Percentiles rank a stretch among this genome's conserved stretches.
Conservation (phyloP, 805 yeast species). For the Yamadazyma sp. region DNA sequence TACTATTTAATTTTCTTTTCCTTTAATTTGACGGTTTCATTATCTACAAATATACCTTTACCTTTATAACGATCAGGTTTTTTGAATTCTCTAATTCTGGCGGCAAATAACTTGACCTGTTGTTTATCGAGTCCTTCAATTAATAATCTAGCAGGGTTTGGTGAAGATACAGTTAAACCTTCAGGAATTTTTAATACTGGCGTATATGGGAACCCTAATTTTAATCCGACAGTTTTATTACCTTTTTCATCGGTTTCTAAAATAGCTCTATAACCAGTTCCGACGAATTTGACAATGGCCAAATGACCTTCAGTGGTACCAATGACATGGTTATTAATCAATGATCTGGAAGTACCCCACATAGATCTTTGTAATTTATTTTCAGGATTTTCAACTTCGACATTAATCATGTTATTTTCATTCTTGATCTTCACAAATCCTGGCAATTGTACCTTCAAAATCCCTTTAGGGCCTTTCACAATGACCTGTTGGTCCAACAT, state of each 20-base stretch:
- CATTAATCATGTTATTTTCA: conserved; percentile 36
- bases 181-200: conserved; percentile 77
- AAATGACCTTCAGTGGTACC: conserved; percentile 95
- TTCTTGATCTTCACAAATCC: conserved; percentile 53
- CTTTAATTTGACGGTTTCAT: conserved; percentile 87
- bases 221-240: conserved; percentile 61
- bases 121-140: conserved; percentile 88
- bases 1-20: conserved; percentile 85
- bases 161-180: conserved; percentile 69
- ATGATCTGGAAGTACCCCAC: conserved; percentile 93
- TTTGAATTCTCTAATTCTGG: conserved; percentile 76
- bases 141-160: conserved; percentile 81
- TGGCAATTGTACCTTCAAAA: conserved; percentile 61
- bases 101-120: conserved; percentile 84
- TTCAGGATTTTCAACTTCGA: conserved; percentile 55
- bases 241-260: conserved; percentile 54
- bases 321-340: conserved; percentile 68
- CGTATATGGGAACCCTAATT: conserved; percentile 83
- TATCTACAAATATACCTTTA: conserved; percentile 90
- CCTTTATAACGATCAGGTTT: conserved; percentile 99
- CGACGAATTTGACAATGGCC: conserved; percentile 82
- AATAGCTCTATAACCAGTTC: conserved; percentile 94
- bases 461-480: conserved; percentile 78
- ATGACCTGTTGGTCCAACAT: conserved; percentile 56
- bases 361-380: conserved; percentile 73